Percentiles rank a stretch among this genome's conserved stretches.
Evolutionary conservation across 495 filamentous ascomycete genomes (phyloP).

Genomic region (Neurospora tetraspora): DNA sequence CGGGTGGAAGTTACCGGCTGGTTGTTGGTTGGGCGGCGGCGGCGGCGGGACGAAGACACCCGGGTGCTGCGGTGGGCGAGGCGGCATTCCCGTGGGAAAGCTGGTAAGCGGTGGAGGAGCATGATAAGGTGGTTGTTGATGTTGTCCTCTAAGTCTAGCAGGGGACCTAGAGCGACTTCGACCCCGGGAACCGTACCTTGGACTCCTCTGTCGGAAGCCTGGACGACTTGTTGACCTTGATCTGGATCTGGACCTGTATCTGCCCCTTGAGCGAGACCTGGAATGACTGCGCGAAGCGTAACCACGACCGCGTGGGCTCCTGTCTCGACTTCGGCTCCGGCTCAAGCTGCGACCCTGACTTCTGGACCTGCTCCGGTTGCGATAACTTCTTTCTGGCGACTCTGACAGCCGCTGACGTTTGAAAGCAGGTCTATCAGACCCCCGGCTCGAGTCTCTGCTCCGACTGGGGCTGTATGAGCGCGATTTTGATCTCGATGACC

Average conservation of each 20-base stretch:
- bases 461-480: slow-evolving; percentile 24
- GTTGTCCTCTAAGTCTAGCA: background rate
- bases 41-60: background rate
- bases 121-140: background rate
- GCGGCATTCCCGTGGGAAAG: background rate
- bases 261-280: slow-evolving; percentile 19
- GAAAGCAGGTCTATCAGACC: slow-evolving; percentile 16
- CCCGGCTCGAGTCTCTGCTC: slow-evolving; percentile 14
- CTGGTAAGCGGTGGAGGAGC: background rate
- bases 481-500: slow-evolving; percentile 14
- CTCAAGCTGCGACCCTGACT: slow-evolving; percentile 26
- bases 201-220: slow-evolving; percentile 16
- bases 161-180: background rate
- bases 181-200: slow-evolving; percentile 1
- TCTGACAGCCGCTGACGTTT: slow-evolving; percentile 13
- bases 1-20: background rate
- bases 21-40: background rate
- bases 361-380: slow-evolving; percentile 3
- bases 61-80: background rate
- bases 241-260: slow-evolving; percentile 28
- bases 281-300: slow-evolving; percentile 2
- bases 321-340: slow-evolving; percentile 21
- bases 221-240: slow-evolving; percentile 26
- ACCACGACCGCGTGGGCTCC: background rate
- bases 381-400: slow-evolving; percentile 7